Base-by-base conservation (phyloP, 805 yeast species). In the Candida nemodendra region DNA sequence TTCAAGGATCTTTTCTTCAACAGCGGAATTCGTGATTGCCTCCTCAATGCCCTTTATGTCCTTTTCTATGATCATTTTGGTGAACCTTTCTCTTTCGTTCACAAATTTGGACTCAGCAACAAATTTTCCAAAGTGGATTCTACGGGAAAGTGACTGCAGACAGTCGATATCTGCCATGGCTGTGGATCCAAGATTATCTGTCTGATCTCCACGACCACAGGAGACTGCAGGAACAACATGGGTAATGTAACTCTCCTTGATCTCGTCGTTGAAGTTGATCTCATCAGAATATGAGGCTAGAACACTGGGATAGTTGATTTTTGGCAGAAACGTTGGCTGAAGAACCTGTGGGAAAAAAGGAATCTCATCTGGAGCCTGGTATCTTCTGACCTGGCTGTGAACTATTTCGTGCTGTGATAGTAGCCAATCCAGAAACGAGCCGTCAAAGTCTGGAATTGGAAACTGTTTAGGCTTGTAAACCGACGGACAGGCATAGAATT, bases 81-180 rank as follows among this genome's bases (percentile, higher is more conserved):
- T 77, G 66, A 81, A 88, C 34, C 60, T 61, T 34, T 76, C 85
- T 24, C 68, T 72, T 44, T 90, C 93, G 18, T 70, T 66, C 52
- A 72, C 80, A 62, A 79, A 93, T 64, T 93, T 93, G 30, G 96
- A 84, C 61, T 93, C 99, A 4, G 99, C 99, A 8, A 93, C 99
- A 69, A 91, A 93, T 64, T 85, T 86, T 34, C 99, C 99, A 65
- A 91, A 93, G 64, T 93, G 99, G 50, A 93, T 87, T 58, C 99
- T 75, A 54, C 99, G 73, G 7, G 95, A 84, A 30, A 93, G 65
- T 4, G 95, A 82, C 62, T 93, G 96, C 48, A 93, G 71, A 48
- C 84, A 78, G 49, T 85, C 95, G 40, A 91, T 84, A 58, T 93
- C 99, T 45, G 87, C 71, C 27, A 79, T 68, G 3, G 95, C 81